Base-by-base conservation (phyloP, 1,139 yeast species). In the Wickerhamomyces sp. region DNA sequence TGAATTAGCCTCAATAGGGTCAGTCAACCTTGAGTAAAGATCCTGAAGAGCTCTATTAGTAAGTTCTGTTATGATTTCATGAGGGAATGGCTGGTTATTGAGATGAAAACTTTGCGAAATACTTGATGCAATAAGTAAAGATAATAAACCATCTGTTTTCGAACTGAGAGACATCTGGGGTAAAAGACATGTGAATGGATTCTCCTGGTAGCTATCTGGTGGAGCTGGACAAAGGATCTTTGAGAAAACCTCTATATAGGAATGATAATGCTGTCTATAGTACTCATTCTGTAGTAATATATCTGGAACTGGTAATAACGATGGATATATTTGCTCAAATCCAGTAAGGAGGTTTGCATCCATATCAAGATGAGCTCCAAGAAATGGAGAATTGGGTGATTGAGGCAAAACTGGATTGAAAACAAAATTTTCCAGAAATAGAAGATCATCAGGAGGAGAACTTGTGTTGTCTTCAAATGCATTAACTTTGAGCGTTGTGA, bases 151-250 rank as follows among this genome's bases (percentile, higher is more conserved):
- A 12, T 65, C 64, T 0, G 85, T 74, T 5, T 79, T 75, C 39
- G 73, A 68, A 16, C 71, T 67, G 70, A 81, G 67, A 0, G 94
- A 90, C 75, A 85, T 71, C 47, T 75, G 76, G 0, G 94, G 92
- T 15, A 85, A 59, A 5, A 82, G 61, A 7, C 72, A 71, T 44
- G 72, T 72, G 60, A 84, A 83, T 0, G 95, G 95, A 51, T 84
- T 85, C 18, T 76, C 78, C 18, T 62, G 67, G 53, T 81, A 80
- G 4, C 72, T 54, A 15, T 65, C 59, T 2, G 75, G 66, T 6
- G 89, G 88, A 0, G 87, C 82, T 0, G 94, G 92, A 6, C 82
- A 88, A 28, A 84, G 63, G 31, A 74, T 66, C 33, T 70, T 70
- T 1, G 89, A 75, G 0, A 87, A 84, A 12, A 78, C 76, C 40